Evolutionary conservation across 1,139 yeast species (phyloP), one percentile per base, ranked within the genome.

Genomic region (Debaryomyces sp.): DNA sequence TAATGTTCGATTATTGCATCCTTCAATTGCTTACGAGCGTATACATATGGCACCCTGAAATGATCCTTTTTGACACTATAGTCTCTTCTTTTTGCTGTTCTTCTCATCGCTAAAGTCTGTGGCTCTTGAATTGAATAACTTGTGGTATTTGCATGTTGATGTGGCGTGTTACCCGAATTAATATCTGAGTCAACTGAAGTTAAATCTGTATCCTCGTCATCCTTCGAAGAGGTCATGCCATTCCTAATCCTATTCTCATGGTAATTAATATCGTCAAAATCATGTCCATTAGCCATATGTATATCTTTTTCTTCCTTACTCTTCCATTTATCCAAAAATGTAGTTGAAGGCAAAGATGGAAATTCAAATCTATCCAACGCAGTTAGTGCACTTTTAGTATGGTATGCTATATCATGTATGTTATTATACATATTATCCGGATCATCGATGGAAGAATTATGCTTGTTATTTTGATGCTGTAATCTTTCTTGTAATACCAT

Each of bases 1-100:
- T 92, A 94, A 56, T 81, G 86, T 60, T 92, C 97, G 49, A 85
- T 72, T 12, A 89, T 67, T 0, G 97, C 97, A 33, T 79, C 78
- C 57, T 89, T 88, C 45, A 94, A 71, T 63, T 89, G 89, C 51
- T 85, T 78, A 55, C 86, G 77, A 1, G 97, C 97, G 46, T 79
- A 81, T 32, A 79, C 70, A 62, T 86, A 88, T 0, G 96, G 86
- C 1, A 86, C 81, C n/a, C 69, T 68, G 50, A 63, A 73, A 35
- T 61, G 62, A 21, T 56, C 56, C 43, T 66, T 66, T 44, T 65
- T 68, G 8, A 59, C 50, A 22, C 61, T 56, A 54, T 74, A 75
- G 54, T 75, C 79, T 44, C 75, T 57, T 42, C 63, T 58, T 21
- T 62, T 60, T 6, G 58, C 42, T 17, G 60, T 63, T 36, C 55